Conservation (phyloP, 768 basidiomycete genomes). For the Royoungia palumana region DNA sequence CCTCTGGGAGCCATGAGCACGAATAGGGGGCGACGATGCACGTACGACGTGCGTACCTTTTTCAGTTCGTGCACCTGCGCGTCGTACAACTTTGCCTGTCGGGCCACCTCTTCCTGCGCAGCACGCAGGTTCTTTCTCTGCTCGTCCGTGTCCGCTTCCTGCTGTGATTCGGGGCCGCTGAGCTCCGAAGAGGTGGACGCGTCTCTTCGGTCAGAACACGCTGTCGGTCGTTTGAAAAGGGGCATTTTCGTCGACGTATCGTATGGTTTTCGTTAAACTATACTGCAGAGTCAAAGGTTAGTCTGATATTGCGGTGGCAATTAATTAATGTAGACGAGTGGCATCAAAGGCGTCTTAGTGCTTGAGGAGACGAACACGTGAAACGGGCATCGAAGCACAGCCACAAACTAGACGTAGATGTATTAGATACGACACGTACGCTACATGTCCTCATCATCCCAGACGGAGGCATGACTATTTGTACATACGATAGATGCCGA, state of each 20-base stretch:
- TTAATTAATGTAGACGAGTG: too few species aligned
- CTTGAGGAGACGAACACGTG: too few species aligned
- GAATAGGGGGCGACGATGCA: not conserved
- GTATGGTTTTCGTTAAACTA: too few species aligned
- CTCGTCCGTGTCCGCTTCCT: not conserved
- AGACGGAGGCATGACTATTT: too few species aligned
- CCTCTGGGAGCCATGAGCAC: conserved; percentile 8
- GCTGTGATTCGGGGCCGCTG: conserved; percentile 1
- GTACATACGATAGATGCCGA: too few species aligned
- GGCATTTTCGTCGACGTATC: conserved; percentile 23
- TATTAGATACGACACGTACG: too few species aligned
- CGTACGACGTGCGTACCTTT: conserved; percentile 8
- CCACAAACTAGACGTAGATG: too few species aligned
- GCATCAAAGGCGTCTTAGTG: too few species aligned
- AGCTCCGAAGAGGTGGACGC: conserved; percentile 14
- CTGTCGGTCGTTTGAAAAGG: conserved; percentile 32
- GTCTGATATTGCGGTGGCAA: too few species aligned
- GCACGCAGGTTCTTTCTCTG: conserved; percentile 1
- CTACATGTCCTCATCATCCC: too few species aligned
- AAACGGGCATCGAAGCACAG: too few species aligned
- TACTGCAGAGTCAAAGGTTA: too few species aligned
- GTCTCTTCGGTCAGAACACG: conserved; percentile 18
- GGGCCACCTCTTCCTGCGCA: conserved; percentile 21
- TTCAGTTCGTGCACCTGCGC: conserved; percentile 27
- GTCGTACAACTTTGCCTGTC: conserved; percentile 23